Base-by-base conservation (phyloP, 805 yeast genomes). In the Kuraishia ogatae region DNA sequence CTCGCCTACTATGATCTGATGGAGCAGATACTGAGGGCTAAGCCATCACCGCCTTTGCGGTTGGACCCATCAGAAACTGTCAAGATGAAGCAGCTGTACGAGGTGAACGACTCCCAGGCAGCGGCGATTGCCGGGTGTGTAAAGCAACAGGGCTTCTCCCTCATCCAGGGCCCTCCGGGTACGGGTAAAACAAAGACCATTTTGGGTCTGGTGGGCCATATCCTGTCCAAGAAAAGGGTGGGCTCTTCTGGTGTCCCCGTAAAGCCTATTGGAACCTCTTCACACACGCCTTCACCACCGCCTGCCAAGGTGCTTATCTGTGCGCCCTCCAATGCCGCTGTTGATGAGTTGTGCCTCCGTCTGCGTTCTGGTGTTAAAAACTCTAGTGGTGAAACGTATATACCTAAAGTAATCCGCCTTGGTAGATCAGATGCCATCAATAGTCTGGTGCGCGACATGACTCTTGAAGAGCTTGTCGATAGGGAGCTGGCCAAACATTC, bases 311-410 rank as follows among this genome's bases (percentile, higher is more conserved):
- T 94, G 1, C 72, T 94, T 53, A 83, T 94, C 20, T 96, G 99
- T 79, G 98, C 99, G 1, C 99, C 99, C 2, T 89, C 97, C 66
- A 94, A 94, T 73, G 99, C 99, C 0, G 99, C 99, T 15, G 97
- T 94, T 2, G 99, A 94, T 71, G 99, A 96, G 66, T 75, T 94
- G 58, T 94, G 91, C 15, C 63, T 91, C 20, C 85, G 99, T 66
- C 72, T 94, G 57, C 83, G 85, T 60, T 75, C 73, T 20, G 97
- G 97, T 5, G 83, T 92, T 1, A 68, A 69, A 49, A 76, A 80
- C 59, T 71, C 84, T 21, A 66, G 71, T 39, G 93, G 93, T 0
- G 69, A 70, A 13, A 58, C 64, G 1, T 79, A 82, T 58, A 66
- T 67, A 1, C 96, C 96, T 0, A 78, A 76, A 24, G 78, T 94